These are phyloP conservation scores for Penicillium mononematosum DNA, from an alignment of 495 filamentous ascomycete genomes.

Conservation along the genomic window DNA sequence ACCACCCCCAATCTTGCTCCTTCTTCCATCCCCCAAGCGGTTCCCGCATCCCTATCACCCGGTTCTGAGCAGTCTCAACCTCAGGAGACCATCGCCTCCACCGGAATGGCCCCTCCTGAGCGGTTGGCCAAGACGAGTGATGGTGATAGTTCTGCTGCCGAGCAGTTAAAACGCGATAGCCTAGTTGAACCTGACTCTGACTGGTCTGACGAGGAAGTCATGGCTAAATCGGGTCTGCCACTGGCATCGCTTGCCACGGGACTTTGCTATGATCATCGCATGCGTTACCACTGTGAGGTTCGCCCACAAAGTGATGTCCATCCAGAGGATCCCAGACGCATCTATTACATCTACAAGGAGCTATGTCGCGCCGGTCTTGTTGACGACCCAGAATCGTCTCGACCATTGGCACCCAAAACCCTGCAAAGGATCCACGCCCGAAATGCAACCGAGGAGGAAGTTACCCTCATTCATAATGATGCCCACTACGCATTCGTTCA, in stretches of 20 bases:
- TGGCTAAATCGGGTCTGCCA: slow-evolving; percentile 30
- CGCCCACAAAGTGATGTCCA: slow-evolving; percentile 71
- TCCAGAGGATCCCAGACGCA: slow-evolving; percentile 89
- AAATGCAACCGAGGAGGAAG: slow-evolving; percentile 71
- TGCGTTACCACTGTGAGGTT: slow-evolving; percentile 88
- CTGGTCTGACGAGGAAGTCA: slow-evolving; percentile 40
- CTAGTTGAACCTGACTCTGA: slow-evolving; percentile 42
- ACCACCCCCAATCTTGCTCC: slow-evolving; percentile 33
- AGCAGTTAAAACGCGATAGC: slow-evolving; percentile 34
- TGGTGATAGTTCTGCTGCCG: slow-evolving; percentile 23
- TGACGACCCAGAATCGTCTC: slow-evolving; percentile 50
- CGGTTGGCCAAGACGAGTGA: slow-evolving; percentile 26
- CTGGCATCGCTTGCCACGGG: slow-evolving; percentile 61
- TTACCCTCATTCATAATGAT: slow-evolving; percentile 70
- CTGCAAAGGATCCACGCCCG: slow-evolving; percentile 76
- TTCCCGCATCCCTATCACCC: slow-evolving; percentile 16
- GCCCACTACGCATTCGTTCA: slow-evolving; percentile 77
- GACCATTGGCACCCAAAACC: slow-evolving; percentile 53
- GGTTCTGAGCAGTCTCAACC: slow-evolving; percentile 15
- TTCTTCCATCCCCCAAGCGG: slow-evolving; percentile 20
- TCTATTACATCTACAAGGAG: slow-evolving; percentile 83
- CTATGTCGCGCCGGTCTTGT: slow-evolving; percentile 78
- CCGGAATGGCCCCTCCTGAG: slow-evolving; percentile 21
- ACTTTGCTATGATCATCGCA: slow-evolving; percentile 85
- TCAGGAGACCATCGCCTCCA: slow-evolving; percentile 1